Evolutionary conservation across 106 monocot genomes (phyloP), one percentile per base, ranked within the genome.

Genomic region (Dendrobium nobile): DNA sequence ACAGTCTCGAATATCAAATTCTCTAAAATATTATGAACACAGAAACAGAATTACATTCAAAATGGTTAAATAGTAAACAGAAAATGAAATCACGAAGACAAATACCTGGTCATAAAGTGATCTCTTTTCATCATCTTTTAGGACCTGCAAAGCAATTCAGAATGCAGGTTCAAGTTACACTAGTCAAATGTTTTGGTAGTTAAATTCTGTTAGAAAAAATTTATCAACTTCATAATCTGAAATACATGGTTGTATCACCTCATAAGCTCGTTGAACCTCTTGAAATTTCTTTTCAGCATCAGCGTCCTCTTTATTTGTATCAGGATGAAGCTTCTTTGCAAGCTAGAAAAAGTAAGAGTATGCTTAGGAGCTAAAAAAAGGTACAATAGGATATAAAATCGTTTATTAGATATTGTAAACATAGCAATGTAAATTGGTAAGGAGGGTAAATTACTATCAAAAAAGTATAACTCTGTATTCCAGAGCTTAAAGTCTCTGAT

Each of bases 271-370:
- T 47, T 89, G 88, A 83, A 95, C 98, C 87, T 95, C 95, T 84
- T 99, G 98, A 82, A 99, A 99, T 54, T 99, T 99, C 77, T 77
- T 87, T 80, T 99, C 92, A 81, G 98, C 92, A 43, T 99, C 88
- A 79, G 90, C 82, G 74, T 99, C 98, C 47, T 99, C 89, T 83
- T 95, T 99, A 78, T 99, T 99, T 79, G 91, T 95, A 80, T 99
- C 98, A 51, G 98, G 98, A 84, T 99, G 98, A 22, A 95, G 89
- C 64, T 93, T 99, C 84, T 99, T 99, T 24, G 98, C 98, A 75
- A 99, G 87, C 98, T 99, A 86, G 56, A 44, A 76, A 4, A 33
- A 19, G 17, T 44, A 33, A 33, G 42, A 80, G 19, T 11, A 75
- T 13, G 22, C 1, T 48, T 47, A 76, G 26, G 26, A n/a, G 47